phyloP scores from a whole-genome alignment of 257 asterid genomes.

The Ligustrum vulgare region DNA sequence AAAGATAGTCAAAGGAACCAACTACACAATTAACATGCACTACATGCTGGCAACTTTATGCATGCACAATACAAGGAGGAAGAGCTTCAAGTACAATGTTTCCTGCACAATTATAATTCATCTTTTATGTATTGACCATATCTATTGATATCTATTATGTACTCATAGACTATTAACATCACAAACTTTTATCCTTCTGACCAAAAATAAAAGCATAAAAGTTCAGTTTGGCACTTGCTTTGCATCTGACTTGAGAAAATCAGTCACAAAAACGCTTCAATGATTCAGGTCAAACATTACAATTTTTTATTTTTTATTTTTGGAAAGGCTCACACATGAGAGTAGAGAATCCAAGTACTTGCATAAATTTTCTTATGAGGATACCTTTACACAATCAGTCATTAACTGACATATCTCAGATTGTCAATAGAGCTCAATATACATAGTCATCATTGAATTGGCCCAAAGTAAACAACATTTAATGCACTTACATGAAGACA shows the following conservation, averaged over 20 bases:
- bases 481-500: neutral
- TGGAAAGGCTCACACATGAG: constrained; percentile 13
- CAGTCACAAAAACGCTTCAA: constrained; percentile 3
- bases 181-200: neutral
- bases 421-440: neutral
- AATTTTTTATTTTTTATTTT: neutral
- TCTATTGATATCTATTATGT: neutral
- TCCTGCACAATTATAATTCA: neutral
- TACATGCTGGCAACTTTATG: constrained; percentile 1
- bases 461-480: constrained; percentile 9
- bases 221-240: neutral
- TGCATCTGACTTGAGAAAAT: constrained; percentile 15
- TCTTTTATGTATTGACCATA: neutral
- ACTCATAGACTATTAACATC: neutral
- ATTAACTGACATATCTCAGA: neutral
- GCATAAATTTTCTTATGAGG: neutral
- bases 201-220: neutral
- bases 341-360: constrained; percentile 14
- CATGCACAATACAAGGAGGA: constrained; percentile 1
- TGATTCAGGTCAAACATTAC: constrained; percentile 3
- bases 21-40: neutral
- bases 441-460: constrained; percentile 6
- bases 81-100: neutral
- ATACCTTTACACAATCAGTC: neutral
- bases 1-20: neutral